Evolutionary conservation across 2,329 filamentous ascomycete genomes (phyloP).

Genomic region (Neonectria hederae): DNA sequence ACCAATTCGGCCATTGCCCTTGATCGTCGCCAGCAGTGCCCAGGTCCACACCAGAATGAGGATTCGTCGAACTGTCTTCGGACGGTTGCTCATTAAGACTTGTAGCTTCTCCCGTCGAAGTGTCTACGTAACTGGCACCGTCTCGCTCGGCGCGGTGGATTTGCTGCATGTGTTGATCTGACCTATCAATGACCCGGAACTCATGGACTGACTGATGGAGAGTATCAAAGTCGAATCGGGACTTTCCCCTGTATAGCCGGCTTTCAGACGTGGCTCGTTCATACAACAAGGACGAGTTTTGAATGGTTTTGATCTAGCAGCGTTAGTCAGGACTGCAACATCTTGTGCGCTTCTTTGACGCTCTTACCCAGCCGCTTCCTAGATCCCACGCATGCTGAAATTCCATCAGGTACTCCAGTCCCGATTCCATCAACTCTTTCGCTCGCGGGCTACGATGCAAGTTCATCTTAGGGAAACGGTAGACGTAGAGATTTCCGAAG

Average conservation of each 20-base stretch:
- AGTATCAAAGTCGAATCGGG: conserved; percentile 33
- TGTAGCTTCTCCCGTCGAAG: background rate
- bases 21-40: conserved; percentile 5
- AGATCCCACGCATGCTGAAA: conserved; percentile 37
- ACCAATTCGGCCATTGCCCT: conserved; percentile 37
- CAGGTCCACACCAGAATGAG: conserved; percentile 17
- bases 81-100: background rate
- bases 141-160: conserved; percentile 35
- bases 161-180: conserved; percentile 35
- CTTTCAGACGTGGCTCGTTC: conserved; percentile 35
- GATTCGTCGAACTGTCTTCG: background rate
- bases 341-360: no score
- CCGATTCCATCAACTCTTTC: conserved; percentile 33
- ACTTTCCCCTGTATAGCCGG: conserved; percentile 29
- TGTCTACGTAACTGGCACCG: background rate
- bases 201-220: conserved; percentile 36
- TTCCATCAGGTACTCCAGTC: conserved; percentile 34
- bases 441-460: conserved; percentile 27
- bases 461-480: conserved; percentile 54
- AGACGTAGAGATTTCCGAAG: conserved; percentile 53
- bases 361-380: conserved; percentile 35
- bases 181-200: conserved; percentile 32
- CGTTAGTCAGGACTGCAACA: background rate
- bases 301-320: conserved; percentile 37
- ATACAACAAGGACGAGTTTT: conserved; percentile 33